Evolutionary conservation across 768 basidiomycete species (phyloP).

Genomic region (Paxillus ammoniavirescens): DNA sequence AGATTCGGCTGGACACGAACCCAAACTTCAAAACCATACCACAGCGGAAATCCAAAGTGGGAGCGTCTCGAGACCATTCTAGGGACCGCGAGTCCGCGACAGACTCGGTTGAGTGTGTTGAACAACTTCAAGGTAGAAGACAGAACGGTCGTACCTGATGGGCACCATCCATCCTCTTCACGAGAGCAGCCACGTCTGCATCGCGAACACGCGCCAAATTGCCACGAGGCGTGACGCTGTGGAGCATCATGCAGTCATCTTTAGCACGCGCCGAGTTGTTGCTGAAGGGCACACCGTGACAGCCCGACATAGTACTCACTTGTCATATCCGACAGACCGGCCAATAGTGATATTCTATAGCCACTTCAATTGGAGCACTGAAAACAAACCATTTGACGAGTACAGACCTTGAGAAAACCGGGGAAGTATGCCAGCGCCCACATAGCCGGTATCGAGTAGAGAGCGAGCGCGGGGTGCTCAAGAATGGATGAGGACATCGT

Average conservation of each 20-base stretch:
- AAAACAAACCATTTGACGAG: background rate
- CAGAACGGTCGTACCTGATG: background rate
- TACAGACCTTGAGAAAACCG: background rate
- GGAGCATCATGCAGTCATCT: background rate
- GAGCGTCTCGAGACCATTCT: slow-evolving; percentile 4
- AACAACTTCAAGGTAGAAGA: background rate
- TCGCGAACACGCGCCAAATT: slow-evolving; percentile 3
- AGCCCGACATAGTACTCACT: slow-evolving; percentile 1
- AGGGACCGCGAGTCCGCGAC: too few species aligned
- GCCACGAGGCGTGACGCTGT: background rate
- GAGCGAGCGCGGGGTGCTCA: slow-evolving; percentile 1
- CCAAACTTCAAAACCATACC: background rate
- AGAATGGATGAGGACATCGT: background rate
- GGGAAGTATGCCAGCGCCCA: slow-evolving; percentile 1
- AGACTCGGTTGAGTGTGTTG: background rate
- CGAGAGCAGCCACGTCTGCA: background rate
- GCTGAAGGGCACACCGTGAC: background rate
- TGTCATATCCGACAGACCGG: slow-evolving; percentile 1
- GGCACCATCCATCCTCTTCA: slow-evolving; percentile 6
- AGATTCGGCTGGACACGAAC: background rate
- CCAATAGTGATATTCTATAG: background rate
- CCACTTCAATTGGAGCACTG: background rate
- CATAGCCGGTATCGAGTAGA: slow-evolving; percentile 4
- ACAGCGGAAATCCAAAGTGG: slow-evolving; percentile 4
- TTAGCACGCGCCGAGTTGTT: background rate